Evolutionary conservation across 176 grass and related monocot species (phyloP), one percentile per base, ranked within the genome.

Genomic region (Panicum miliaceum): DNA sequence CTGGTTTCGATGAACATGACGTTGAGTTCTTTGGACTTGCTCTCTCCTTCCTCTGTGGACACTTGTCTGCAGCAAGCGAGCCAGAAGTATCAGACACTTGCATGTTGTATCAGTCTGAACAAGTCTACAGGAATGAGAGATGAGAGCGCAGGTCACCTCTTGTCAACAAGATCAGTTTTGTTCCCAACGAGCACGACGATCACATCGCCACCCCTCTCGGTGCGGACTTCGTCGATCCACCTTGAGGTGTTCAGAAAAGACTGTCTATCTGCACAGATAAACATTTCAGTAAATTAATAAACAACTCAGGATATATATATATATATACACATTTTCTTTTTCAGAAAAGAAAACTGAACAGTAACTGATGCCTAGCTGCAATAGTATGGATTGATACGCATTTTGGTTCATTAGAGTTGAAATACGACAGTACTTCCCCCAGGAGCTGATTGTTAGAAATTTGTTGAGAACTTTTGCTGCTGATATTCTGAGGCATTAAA

Each of bases 1-100:
- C 65, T 82, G 79, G 79, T 82, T 71, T 82, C 65, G 9, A 82
- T 82, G 51, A 82, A 82, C 79, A 71, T 82, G n/a, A 82, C 65
- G 37, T 71, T 71, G 35, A 82, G 38, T 43, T 82, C 79, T 32
- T 71, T 82, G 0, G 51, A 52, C 65, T 58, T 82, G 65, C 66
- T 57, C 37, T 82, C 79, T 38, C 65, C 79, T 82, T 82, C 79
- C 41, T 82, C 79, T 32, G 65, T 71, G n/a, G 79, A 82, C 16
- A 82, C 79, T 82, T 82, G 51, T 71, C 79, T 71, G 65, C 8
- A 56, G 9, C 27, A 16, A 41, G 18, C 26, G 11, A 27, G 14
- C 8, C 32, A 18, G 0, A 16, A 50, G 8, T 2, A 38, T 75
- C 45, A 65, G 11, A 20, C 26, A 26, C n/a, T 65, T 65, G 34